Evolutionary conservation across 371 early-diverging fungal genomes (phyloP), one percentile per base, ranked within the genome.

Genomic region (Choanephora cucurbitarum): DNA sequence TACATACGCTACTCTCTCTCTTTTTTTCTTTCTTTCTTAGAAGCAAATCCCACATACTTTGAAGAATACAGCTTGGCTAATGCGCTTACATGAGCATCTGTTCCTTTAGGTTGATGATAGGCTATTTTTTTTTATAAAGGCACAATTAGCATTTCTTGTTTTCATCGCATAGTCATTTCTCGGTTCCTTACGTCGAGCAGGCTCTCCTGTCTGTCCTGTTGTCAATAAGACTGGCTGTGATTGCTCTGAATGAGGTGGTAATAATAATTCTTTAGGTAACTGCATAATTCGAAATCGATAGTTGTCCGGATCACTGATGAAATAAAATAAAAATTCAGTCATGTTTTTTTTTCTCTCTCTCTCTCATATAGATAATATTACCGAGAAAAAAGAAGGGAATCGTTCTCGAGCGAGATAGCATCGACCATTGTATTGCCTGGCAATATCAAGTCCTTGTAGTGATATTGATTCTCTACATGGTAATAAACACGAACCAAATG

Each of bases 251-350:
- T 72, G 70, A 13, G 72, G 74, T n/a, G 66, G 41, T 13, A 23
- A 18, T 4, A 48, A 60, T 17, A 73, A 34, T 43, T 66, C 44
- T 7, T 21, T 13, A 37, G 79, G 73, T 32, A 78, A 57, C 14
- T 60, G 15, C 14, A 52, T 55, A 0, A 64, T 57, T 39, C 79
- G 57, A 40, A 75, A 78, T 44, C 70, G 46, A 51, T 69, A 70
- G n/a, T 22, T 28, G 57, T 78, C 79, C 10, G 79, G 79, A 49
- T 73, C 70, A 40, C 78, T 78, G 44, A 6, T 78, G 44, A 6
- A 50, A 34, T 5, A 13, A 40, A 21, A 49, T n/a, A n/a, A n/a
- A n/a, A n/a, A n/a, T n/a, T n/a, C n/a, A n/a, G n/a, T n/a, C n/a
- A n/a, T n/a, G n/a, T n/a, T n/a, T n/a, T n/a, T n/a, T n/a, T n/a